A percentile compares a stretch with the other conserved stretches of the same genome.
Conservation (phyloP, 2,329 filamentous ascomycete genomes). For the Pyrenochaeta sp. region DNA sequence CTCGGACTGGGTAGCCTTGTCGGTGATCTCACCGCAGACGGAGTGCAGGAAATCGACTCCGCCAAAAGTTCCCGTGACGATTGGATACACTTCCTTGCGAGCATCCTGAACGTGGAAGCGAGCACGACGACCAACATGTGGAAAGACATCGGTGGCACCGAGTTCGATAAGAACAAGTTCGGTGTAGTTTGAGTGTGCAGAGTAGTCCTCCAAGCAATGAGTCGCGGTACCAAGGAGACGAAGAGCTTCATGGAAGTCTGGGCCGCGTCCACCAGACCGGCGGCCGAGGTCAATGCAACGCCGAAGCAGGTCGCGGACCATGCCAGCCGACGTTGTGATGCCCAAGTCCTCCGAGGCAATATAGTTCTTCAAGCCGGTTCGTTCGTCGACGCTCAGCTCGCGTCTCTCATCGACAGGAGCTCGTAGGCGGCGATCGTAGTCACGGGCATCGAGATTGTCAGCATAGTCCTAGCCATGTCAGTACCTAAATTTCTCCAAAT, state of each 20-base stretch:
- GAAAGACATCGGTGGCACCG: constrained; percentile 82
- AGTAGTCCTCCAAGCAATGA: constrained; percentile 89
- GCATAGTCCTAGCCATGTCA: constrained; percentile 70
- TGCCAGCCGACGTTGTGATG: constrained; percentile 82
- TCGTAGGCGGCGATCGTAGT: constrained; percentile 82
- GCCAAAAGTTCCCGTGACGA: constrained; percentile 91
- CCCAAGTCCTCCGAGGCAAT: constrained; percentile 83
- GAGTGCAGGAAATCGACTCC: constrained; percentile 95
- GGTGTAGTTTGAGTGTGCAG: constrained; percentile 92
- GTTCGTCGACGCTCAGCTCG: constrained; percentile 80
- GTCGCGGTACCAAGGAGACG: constrained; percentile 86
- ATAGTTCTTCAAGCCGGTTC: constrained; percentile 81
- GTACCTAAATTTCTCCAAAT: background rate
- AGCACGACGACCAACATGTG: constrained; percentile 83
- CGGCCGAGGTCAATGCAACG: constrained; percentile 82
- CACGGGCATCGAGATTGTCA: constrained; percentile 83
- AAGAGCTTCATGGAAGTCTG: constrained; percentile 87
- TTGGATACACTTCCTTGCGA: constrained; percentile 74
- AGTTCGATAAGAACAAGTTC: constrained; percentile 89
- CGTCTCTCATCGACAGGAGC: constrained; percentile 80
- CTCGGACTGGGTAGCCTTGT: constrained; percentile 91
- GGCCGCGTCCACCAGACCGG: constrained; percentile 73
- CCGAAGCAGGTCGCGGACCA: constrained; percentile 77
- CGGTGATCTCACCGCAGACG: constrained; percentile 79
- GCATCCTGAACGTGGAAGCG: constrained; percentile 74